Percentiles rank a stretch among this genome's conserved stretches.
phyloP scores from a whole-genome alignment of 2,329 filamentous ascomycete species.

The Volutella citrinella region DNA sequence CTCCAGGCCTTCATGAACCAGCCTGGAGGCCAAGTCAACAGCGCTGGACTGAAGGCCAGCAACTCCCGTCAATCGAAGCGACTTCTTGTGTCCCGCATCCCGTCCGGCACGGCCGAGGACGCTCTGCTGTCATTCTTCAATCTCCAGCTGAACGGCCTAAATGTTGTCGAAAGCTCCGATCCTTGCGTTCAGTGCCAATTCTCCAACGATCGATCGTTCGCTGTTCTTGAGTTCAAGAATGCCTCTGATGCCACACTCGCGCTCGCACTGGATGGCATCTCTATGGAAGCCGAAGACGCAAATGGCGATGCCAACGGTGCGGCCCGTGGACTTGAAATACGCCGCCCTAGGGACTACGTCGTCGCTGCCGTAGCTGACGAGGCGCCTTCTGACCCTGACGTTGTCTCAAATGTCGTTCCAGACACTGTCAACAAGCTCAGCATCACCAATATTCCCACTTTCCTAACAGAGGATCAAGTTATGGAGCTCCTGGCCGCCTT shows the following conservation, averaged over 20 bases:
- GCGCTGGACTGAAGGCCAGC: conserved; percentile 81
- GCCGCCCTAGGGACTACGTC: conserved; percentile 94
- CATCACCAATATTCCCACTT: conserved; percentile 82
- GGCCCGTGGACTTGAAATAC: conserved; percentile 66
- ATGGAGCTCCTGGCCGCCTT: conserved; percentile 87
- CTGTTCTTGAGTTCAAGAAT: conserved; percentile 86
- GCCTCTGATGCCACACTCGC: conserved; percentile 87
- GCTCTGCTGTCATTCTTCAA: conserved; percentile 85
- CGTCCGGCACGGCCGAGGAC: conserved; percentile 71
- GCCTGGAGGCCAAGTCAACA: conserved; percentile 67
- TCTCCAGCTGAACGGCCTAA: conserved; percentile 92
- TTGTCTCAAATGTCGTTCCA: conserved; percentile 76
- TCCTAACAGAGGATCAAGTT: conserved; percentile 87
- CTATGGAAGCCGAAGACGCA: conserved; percentile 73
- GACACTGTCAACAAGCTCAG: conserved; percentile 96
- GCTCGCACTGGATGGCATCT: conserved; percentile 82
- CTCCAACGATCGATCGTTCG: conserved; percentile 75
- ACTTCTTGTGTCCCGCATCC: conserved; percentile 82
- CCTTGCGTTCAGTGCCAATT: conserved; percentile 84
- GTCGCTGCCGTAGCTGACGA: conserved; percentile 78
- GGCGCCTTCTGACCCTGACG: conserved; percentile 69
- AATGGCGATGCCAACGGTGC: conserved; percentile 52
- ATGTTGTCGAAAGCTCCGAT: conserved; percentile 79
- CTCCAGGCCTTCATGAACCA: conserved; percentile 96
- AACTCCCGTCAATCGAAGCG: conserved; percentile 95